Evolutionary conservation across 2,329 filamentous ascomycete genomes (phyloP).

Genomic region (Cercospora nicotianae): DNA sequence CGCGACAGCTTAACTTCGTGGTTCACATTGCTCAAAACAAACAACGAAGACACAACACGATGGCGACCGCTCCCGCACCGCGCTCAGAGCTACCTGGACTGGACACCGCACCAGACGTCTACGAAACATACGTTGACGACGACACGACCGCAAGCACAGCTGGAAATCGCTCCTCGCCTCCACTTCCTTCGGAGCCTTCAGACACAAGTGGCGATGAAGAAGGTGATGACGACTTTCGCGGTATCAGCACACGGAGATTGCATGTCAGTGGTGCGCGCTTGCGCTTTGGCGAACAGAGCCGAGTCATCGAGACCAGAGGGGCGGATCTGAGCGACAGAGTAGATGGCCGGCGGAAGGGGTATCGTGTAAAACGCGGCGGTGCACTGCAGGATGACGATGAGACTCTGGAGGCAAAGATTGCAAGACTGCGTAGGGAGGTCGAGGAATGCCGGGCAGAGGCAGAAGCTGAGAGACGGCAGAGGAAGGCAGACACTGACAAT

Average conservation of each 20-base stretch:
- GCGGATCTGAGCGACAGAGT: conserved; percentile 91
- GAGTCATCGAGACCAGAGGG: conserved; percentile 69
- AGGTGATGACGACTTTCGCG: conserved; percentile 55
- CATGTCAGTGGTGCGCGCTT: conserved; percentile 76
- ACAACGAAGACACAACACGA: background rate
- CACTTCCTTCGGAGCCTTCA: conserved; percentile 22
- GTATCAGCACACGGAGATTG: conserved; percentile 73
- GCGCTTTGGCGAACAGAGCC: conserved; percentile 67
- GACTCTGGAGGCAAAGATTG: conserved; percentile 73
- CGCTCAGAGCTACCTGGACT: conserved; percentile 30
- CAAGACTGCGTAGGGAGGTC: conserved; percentile 78
- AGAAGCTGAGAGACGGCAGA: conserved; percentile 32
- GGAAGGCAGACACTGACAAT: conserved; percentile 47
- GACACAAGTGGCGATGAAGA: conserved; percentile 46
- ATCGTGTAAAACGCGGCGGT: conserved; percentile 59
- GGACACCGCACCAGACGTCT: conserved; percentile 90
- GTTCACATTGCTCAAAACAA: background rate
- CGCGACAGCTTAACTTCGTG: background rate
- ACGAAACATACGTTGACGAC: conserved; percentile 75
- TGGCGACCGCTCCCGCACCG: conserved; percentile 20
- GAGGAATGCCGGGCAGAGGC: conserved; percentile 58
- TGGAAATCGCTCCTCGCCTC: conserved; percentile 20
- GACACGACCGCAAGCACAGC: conserved; percentile 24
- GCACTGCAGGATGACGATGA: conserved; percentile 82
- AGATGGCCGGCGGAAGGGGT: conserved; percentile 77